Base-by-base conservation (phyloP, 2,329 filamentous ascomycete species). In the Tolypocladium ophioglossoides region DNA sequence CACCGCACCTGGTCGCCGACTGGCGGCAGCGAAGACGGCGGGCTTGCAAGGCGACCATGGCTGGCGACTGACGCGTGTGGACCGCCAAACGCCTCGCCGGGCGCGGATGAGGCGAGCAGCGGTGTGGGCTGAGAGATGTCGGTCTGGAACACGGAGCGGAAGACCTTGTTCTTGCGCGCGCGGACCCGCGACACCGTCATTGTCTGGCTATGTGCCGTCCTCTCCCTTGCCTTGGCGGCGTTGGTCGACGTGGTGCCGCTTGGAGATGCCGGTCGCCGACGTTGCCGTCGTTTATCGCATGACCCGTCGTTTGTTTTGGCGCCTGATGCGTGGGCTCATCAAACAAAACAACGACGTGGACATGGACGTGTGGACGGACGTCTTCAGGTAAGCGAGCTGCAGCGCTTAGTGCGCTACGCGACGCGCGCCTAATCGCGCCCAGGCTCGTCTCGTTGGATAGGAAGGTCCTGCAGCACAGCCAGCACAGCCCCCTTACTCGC, bases 101-200 rank as follows among this genome's bases (percentile, higher is more conserved):
- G 67, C 38, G 71, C 70, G 4, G 73, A 61, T 54, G 72, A 72
- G 44, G 67, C 61, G 49, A 70, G 61, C 18, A 72, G 66, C 38
- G 78, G 74, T 53, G 77, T 77, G 44, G 78, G 74, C 63, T 75
- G 76, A 18, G 74, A 73, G 59, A 74, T 61, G 56, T 79, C 74
- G 18, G 72, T 73, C 56, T 75, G 75, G 66, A 83, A 83, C 61
- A 83, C 78, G 30, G 79, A 82, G 57, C 72, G 73, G 60, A 83
- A 76, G 46, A 80, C 70, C 57, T 72, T 75, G 54, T 75, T 73
- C 60, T 72, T 77, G 56, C 74, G 76, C 52, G 70, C 66, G 59
- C 70, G 72, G 67, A 78, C 74, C 58, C 68, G 70, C 52, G 77
- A 73, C 52, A 70, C 69, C 55, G 71, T 63, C 68, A 73, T 72